phyloP scores from a whole-genome alignment of 2,329 filamentous ascomycete genomes.

The Ophiostoma ips region DNA sequence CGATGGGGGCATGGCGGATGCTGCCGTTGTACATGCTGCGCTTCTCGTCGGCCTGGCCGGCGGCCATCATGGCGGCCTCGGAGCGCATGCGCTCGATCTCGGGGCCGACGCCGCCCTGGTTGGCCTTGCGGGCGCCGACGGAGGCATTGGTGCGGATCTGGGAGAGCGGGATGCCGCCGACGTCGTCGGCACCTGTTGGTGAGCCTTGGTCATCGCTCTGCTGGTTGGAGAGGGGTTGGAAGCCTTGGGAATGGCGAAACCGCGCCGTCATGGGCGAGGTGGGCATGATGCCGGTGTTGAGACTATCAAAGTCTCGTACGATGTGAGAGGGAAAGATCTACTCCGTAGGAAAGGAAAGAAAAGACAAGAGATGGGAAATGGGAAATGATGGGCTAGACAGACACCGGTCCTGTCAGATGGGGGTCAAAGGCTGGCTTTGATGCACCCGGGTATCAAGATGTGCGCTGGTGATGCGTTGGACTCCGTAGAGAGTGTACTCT shows the following conservation, averaged over 20 bases:
- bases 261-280: conserved; percentile 12
- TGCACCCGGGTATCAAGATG: background rate
- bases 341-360: background rate
- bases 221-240: conserved; percentile 12
- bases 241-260: conserved; percentile 15
- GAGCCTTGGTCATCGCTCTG: conserved; percentile 1
- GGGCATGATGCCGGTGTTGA: background rate
- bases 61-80: conserved; percentile 14
- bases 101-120: conserved; percentile 20
- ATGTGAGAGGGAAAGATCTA: background rate
- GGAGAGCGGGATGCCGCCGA: conserved; percentile 41
- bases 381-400: background rate
- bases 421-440: conserved; percentile 8
- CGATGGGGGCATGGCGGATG: conserved; percentile 21
- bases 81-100: conserved; percentile 7
- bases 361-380: background rate
- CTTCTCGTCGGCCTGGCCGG: conserved; percentile 28
- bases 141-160: conserved; percentile 40
- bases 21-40: conserved; percentile 25
- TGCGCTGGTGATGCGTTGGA: too few relatives aligned
- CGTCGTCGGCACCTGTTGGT: conserved; percentile 19
- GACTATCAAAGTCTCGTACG: conserved; percentile 6
- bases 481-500: too few relatives aligned
- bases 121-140: conserved; percentile 30
- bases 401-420: conserved; percentile 1